These are phyloP conservation scores for Halenospora varia DNA, from an alignment of 495 filamentous ascomycete genomes.

Conservation along the genomic window DNA sequence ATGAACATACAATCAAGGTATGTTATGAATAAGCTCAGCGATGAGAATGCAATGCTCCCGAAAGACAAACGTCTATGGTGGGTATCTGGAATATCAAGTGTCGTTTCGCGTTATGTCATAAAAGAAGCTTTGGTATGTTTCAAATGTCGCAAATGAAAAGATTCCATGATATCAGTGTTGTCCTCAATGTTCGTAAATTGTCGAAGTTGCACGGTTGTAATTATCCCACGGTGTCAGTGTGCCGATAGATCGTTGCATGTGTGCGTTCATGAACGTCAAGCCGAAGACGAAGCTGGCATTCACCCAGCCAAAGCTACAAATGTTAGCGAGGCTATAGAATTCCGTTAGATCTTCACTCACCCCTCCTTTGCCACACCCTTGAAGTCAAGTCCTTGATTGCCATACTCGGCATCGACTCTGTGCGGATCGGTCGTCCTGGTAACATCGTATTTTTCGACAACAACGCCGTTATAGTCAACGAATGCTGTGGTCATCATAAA, in stretches of 20 bases:
- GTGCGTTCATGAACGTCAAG: constrained; percentile 74
- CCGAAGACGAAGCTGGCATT: constrained; percentile 95
- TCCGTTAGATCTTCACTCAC: constrained; percentile 50
- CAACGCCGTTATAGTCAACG: constrained; percentile 94
- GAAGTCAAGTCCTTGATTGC: constrained; percentile 92
- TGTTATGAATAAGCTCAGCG: too few relatives aligned
- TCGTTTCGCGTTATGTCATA: not conserved
- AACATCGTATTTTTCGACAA: constrained; percentile 98
- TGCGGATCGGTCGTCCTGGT: constrained; percentile 85
- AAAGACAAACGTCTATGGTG: not conserved
- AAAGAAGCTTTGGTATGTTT: not conserved
- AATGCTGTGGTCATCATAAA: constrained; percentile 98
- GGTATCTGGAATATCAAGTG: not conserved
- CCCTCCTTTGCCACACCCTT: constrained; percentile 93
- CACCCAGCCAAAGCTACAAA: constrained; percentile 89
- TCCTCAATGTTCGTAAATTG: not conserved
- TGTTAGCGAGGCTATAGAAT: constrained; percentile 18
- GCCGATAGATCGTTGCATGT: constrained; percentile 81
- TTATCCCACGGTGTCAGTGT: constrained; percentile 66
- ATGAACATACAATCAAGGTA: not conserved
- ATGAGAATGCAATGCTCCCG: not conserved
- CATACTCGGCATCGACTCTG: constrained; percentile 92
- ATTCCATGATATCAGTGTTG: too few relatives aligned
- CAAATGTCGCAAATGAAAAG: too few relatives aligned
- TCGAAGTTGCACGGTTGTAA: not conserved